Evolutionary conservation across 2,329 filamentous ascomycete genomes (phyloP), one percentile per base, ranked within the genome.

Genomic region (Xylaria multiplex): DNA sequence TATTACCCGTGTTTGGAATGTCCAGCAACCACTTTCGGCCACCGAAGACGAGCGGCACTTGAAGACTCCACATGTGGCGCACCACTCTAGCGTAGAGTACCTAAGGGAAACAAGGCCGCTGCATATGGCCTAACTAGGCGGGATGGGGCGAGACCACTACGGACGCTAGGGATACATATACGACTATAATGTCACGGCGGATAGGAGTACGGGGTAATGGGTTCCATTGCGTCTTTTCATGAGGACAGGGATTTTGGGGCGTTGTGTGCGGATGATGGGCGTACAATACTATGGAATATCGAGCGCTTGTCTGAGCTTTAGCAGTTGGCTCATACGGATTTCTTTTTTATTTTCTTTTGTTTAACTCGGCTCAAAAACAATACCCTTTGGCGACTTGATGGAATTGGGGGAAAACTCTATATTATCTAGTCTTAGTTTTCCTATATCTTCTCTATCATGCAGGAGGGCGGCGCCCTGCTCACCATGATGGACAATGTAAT

Each of bases 41-140:
- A 43, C 59, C 49, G 67, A 62, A 13, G 58, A 64, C 32, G 59
- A 60, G 42, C 64, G 59, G 32, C 64, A 67, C n/a, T 24, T 69
- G 16, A 69, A 67, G 49, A 24, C 61, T 8, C 42, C 61, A 42
- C 67, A 64, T 54, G 60, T 64, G 43, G 60, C 60, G 37, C 63
- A 60, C 49, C 64, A 69, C 13, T 61, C 55, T 14, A 69, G 67
- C 40, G 55, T 66, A 35, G 67, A 69, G 54, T 37, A 50, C 24
- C 50, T 69, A 32, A 43, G 53, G 11, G 64, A 62, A 32, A 55
- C 48, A 58, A 52, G 52, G 35, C 40, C 57, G 42, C 24, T 58
- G 22, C 60, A 59, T 40, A 16, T 59, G 14, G 45, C 50, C 6
- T 68, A 68, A 35, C 32, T 35, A 11, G 14, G 19, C 14, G 22